These are phyloP conservation scores for Anaeramoeba flamelloides DNA, from an alignment of 78 protist genomes.

Conservation along the genomic window DNA sequence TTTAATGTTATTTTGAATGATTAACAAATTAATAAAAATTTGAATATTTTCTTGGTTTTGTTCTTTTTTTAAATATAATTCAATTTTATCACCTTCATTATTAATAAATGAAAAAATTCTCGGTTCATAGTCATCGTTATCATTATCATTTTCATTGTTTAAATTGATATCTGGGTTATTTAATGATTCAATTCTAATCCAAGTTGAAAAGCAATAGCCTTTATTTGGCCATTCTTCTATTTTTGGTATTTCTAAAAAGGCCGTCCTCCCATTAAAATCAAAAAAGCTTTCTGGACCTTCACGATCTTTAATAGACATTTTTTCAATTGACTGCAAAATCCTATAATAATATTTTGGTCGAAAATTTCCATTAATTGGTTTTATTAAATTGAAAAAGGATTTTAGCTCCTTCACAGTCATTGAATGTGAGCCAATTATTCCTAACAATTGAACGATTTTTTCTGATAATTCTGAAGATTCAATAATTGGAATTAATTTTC, in stretches of 20 bases:
- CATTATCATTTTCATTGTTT: not conserved
- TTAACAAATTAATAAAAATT: no score
- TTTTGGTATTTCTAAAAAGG: not conserved
- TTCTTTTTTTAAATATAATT: no score
- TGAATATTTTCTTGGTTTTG: no score
- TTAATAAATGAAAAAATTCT: not conserved
- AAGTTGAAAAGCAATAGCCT: not conserved
- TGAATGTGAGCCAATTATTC: no score
- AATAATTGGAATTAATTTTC: not conserved
- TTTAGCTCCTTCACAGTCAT: no score
- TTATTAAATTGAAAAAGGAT: not conserved
- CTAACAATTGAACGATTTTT: no score
- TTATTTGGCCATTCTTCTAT: not conserved
- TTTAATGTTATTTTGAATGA: no score
- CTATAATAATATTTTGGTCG: not conserved
- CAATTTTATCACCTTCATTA: no score
- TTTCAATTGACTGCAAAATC: not conserved
- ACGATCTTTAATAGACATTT: not conserved
- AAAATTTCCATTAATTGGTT: not conserved
- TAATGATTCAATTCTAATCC: not conserved
- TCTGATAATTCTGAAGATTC: no score
- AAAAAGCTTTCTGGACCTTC: not conserved
- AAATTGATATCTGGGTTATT: not conserved
- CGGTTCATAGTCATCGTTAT: not conserved
- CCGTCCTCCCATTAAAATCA: not conserved